Conservation (phyloP, 768 basidiomycete genomes). For the Plicaturopsis crispa region DNA sequence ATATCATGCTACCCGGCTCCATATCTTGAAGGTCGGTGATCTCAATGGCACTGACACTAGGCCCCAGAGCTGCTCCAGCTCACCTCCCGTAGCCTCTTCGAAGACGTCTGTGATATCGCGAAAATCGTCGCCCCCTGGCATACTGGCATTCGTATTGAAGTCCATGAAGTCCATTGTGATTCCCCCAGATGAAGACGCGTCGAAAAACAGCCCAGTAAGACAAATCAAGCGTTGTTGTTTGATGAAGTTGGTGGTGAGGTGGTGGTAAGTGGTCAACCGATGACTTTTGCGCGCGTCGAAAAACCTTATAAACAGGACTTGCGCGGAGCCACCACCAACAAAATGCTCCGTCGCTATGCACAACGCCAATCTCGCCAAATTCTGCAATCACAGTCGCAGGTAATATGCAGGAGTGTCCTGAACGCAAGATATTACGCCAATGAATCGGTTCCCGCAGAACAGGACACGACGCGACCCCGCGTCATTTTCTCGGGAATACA, state of each 20-base stretch:
- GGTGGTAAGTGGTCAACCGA: too few relatives aligned
- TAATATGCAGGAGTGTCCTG: conserved; percentile 12
- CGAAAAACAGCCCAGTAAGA: too few relatives aligned
- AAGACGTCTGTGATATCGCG: conserved; percentile 59
- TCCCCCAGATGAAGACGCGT: not conserved
- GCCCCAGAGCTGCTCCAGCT: conserved; percentile 9
- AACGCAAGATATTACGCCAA: not conserved
- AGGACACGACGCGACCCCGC: conserved; percentile 13
- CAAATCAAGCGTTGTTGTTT: too few relatives aligned
- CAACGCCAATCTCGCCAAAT: conserved; percentile 3
- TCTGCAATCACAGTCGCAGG: conserved; percentile 11
- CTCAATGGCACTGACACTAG: conserved; percentile 6
- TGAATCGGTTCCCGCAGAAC: not conserved
- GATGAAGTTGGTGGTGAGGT: too few relatives aligned
- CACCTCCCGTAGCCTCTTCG: conserved; percentile 54
- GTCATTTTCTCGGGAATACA: conserved; percentile 89
- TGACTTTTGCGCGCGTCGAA: too few relatives aligned
- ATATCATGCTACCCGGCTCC: conserved; percentile 51
- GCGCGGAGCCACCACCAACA: not conserved
- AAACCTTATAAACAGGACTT: conserved; percentile 4
- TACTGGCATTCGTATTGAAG: not conserved
- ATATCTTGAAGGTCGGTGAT: conserved; percentile 40
- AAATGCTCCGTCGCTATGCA: not conserved
- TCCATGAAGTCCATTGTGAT: not conserved
- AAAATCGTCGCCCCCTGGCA: conserved; percentile 51